Evolutionary conservation across 2,329 filamentous ascomycete species (phyloP).

Genomic region (Cladosporium sp.): DNA sequence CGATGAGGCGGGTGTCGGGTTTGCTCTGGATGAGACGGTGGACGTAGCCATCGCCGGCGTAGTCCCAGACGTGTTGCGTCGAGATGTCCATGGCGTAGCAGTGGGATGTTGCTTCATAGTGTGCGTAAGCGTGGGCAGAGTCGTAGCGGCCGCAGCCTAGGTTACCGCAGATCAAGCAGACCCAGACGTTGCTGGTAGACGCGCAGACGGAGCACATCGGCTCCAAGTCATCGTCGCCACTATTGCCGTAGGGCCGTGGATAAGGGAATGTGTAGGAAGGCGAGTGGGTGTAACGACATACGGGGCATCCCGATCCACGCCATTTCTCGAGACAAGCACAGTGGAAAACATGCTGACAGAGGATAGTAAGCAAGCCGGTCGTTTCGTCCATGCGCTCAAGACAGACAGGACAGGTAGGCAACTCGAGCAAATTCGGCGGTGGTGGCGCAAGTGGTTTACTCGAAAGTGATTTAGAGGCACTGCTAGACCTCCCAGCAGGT

Average conservation of each 20-base stretch:
- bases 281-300: constrained; percentile 84
- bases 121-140: constrained; percentile 88
- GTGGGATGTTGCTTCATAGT: constrained; percentile 87
- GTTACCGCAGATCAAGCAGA: constrained; percentile 89
- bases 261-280: constrained; percentile 42
- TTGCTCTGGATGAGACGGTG: constrained; percentile 94
- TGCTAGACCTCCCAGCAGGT: constrained; percentile 22
- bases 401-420: constrained; percentile 95
- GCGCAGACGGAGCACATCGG: constrained; percentile 83
- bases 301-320: constrained; percentile 90
- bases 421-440: constrained; percentile 81
- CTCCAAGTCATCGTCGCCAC: constrained; percentile 50
- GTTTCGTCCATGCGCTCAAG: constrained; percentile 98
- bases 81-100: constrained; percentile 90
- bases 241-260: constrained; percentile 34
- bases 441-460: constrained; percentile 67
- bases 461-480: constrained; percentile 38
- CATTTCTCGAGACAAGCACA: constrained; percentile 95
- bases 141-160: constrained; percentile 95
- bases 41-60: constrained; percentile 91
- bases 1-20: constrained; percentile 72
- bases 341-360: constrained; percentile 97
- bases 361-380: constrained; percentile 88
- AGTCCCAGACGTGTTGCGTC: constrained; percentile 97
- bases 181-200: constrained; percentile 81